Percentiles rank a stretch among this genome's conserved stretches.
Evolutionary conservation across 1,284 basidiomycete genomes (phyloP).

Genomic region (Trichosporon sp.): DNA sequence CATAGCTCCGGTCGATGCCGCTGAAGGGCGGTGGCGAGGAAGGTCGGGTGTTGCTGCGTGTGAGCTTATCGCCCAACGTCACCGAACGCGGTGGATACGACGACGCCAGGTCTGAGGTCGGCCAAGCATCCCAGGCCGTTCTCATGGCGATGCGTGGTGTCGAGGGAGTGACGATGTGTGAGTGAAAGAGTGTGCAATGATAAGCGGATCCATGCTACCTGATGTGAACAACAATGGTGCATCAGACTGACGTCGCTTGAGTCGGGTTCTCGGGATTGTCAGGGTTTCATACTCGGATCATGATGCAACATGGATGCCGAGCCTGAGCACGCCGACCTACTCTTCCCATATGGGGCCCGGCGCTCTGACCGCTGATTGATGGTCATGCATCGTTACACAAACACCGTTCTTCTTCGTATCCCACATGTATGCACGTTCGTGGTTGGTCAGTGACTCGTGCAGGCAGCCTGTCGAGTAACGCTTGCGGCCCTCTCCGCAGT

Average conservation of each 20-base stretch:
- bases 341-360: no score
- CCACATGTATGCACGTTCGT: background rate
- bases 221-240: background rate
- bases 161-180: background rate
- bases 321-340: background rate
- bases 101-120: background rate
- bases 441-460: background rate
- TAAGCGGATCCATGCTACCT: background rate
- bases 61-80: background rate
- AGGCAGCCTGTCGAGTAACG: background rate
- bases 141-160: background rate
- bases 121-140: constrained; percentile 2
- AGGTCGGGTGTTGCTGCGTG: background rate
- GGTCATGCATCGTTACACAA: background rate
- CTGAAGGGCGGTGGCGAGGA: background rate
- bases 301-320: background rate
- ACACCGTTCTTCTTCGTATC: background rate
- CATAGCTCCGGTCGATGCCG: background rate
- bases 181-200: background rate
- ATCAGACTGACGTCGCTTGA: background rate
- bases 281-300: background rate
- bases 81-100: background rate
- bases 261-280: background rate
- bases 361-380: background rate
- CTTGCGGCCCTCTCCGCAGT: background rate